A percentile compares a stretch with the other conserved stretches of the same genome.
phyloP scores from a whole-genome alignment of 495 filamentous ascomycete species.

The Tuber aestivum region DNA sequence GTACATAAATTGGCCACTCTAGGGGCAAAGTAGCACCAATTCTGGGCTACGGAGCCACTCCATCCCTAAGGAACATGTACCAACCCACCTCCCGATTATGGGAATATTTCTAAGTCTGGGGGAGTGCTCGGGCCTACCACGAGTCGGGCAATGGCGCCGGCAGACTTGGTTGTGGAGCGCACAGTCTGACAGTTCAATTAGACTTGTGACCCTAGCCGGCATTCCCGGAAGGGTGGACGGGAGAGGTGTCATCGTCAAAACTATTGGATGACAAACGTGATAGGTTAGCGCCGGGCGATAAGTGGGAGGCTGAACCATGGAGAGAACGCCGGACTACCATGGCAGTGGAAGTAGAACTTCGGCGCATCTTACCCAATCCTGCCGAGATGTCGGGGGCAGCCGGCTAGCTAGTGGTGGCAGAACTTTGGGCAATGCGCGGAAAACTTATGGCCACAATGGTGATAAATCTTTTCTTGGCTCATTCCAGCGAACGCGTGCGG shows the following conservation, averaged over 20 bases:
- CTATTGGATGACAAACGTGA: neutral
- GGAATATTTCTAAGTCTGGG: neutral
- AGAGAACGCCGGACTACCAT: conserved; percentile 2
- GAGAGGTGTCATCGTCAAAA: neutral
- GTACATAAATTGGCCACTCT: neutral
- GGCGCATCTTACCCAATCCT: neutral
- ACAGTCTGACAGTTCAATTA: neutral
- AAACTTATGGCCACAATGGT: neutral
- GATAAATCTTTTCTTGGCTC: neutral
- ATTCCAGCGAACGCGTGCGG: neutral
- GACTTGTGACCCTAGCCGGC: neutral
- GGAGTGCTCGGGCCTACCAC: neutral
- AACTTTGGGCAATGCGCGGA: neutral
- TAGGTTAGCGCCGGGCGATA: neutral
- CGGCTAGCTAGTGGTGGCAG: neutral
- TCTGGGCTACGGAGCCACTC: neutral
- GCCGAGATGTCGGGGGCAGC: neutral
- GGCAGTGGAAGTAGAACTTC: neutral
- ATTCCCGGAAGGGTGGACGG: neutral
- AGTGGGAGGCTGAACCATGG: neutral
- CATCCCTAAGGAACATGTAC: neutral
- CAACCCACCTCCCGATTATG: neutral
- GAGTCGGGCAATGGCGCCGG: neutral
- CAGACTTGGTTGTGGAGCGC: neutral
- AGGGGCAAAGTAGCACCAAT: neutral